Evolutionary conservation across 2,329 filamentous ascomycete genomes (phyloP).

Genomic region (Pseudogymnoascus sp.): DNA sequence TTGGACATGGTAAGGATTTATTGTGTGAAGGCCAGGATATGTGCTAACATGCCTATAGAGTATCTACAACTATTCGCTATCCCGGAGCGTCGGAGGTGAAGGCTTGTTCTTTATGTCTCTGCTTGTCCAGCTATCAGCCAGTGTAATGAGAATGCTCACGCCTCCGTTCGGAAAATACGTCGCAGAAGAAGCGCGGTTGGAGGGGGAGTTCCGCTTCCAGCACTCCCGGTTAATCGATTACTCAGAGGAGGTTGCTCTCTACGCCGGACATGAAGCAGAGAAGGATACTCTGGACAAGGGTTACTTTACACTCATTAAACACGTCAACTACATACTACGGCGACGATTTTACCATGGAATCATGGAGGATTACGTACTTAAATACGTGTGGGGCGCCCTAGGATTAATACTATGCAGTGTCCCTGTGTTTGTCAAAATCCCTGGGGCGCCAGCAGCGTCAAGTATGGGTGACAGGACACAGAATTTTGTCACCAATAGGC

Average conservation of each 20-base stretch:
- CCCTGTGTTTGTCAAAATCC: slow-evolving; percentile 90
- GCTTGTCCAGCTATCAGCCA: slow-evolving; percentile 81
- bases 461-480: slow-evolving; percentile 64
- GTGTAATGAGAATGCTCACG: slow-evolving; percentile 86
- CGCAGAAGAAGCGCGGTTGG: slow-evolving; percentile 85
- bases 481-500: slow-evolving; percentile 85
- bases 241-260: slow-evolving; percentile 88
- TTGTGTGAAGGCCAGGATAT: slow-evolving; percentile 16
- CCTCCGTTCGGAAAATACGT: slow-evolving; percentile 97
- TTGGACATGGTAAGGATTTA: slow-evolving; percentile 65
- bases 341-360: slow-evolving; percentile 93
- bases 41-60: slow-evolving; percentile 36
- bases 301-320: slow-evolving; percentile 97
- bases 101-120: slow-evolving; percentile 92
- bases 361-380: slow-evolving; percentile 99
- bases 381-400: slow-evolving; percentile 96
- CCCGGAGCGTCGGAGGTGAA: slow-evolving; percentile 90
- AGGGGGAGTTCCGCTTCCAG: slow-evolving; percentile 93
- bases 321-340: slow-evolving; percentile 88
- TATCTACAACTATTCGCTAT: slow-evolving; percentile 92
- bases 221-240: slow-evolving; percentile 94
- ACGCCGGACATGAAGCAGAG: slow-evolving; percentile 84
- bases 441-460: slow-evolving; percentile 46
- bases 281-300: slow-evolving; percentile 96
- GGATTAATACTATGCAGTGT: slow-evolving; percentile 87